phyloP scores from a whole-genome alignment of 495 filamentous ascomycete genomes.

The Aspergillus nanangensis region DNA sequence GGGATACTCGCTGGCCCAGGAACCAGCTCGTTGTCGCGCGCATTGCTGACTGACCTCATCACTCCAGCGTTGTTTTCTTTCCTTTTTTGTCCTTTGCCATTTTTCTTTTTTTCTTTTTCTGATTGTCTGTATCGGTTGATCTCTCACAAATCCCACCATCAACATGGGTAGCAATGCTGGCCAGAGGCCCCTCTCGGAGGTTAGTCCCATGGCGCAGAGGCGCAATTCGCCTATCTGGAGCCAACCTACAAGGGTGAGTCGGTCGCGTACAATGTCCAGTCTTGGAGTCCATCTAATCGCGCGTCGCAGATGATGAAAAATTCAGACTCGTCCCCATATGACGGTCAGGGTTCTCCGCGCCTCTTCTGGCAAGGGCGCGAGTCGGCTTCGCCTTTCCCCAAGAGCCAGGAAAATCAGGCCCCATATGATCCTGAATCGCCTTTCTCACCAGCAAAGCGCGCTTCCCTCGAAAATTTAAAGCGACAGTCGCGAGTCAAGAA shows the following conservation, averaged over 20 bases:
- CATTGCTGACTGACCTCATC: neutral
- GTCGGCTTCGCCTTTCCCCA: conserved; percentile 53
- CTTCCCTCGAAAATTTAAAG: conserved; percentile 90
- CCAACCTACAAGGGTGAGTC: conserved; percentile 57
- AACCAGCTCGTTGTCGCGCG: no score
- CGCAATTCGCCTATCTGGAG: conserved; percentile 77
- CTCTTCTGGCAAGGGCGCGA: conserved; percentile 84
- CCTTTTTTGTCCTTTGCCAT: conserved; percentile 4
- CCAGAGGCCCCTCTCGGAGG: conserved; percentile 50
- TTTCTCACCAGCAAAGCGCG: conserved; percentile 66
- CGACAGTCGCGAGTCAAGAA: conserved; percentile 93
- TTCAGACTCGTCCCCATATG: conserved; percentile 69
- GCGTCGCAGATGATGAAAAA: conserved; percentile 33
- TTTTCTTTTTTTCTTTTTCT: conserved; percentile 11
- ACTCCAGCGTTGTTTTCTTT: no score
- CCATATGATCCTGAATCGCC: conserved; percentile 58
- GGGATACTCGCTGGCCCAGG: no score
- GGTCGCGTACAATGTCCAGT: conserved; percentile 3
- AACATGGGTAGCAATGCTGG: conserved; percentile 37
- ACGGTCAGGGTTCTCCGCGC: conserved; percentile 67
- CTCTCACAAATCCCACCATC: conserved; percentile 11
- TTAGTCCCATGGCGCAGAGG: conserved; percentile 52
- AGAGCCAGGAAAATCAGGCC: conserved; percentile 61
- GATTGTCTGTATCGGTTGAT: neutral
- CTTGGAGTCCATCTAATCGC: neutral